Percentiles rank a stretch among this genome's conserved stretches.
phyloP scores from a whole-genome alignment of 345 rosid genomes.

The Crucihimalaya himalaica region DNA sequence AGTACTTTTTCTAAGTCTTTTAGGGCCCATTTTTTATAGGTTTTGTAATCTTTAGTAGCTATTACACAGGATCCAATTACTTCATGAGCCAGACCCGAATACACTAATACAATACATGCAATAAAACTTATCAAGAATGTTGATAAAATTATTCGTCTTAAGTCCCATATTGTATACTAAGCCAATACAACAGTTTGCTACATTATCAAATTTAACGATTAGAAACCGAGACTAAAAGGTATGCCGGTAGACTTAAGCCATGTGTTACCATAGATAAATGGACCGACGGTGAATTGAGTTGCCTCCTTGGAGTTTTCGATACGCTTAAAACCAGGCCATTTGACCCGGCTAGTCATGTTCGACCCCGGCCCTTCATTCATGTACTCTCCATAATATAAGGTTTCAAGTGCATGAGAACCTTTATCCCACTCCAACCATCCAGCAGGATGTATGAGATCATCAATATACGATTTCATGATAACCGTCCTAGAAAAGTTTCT shows the following conservation, averaged over 20 bases:
- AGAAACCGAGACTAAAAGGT: conserved; percentile 47
- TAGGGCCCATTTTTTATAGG: no score
- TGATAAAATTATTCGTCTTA: neutral
- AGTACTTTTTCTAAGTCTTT: no score
- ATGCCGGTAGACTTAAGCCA: conserved; percentile 67
- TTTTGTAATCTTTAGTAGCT: no score
- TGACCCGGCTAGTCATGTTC: conserved; percentile 59
- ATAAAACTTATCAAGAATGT: neutral
- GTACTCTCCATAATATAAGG: conserved; percentile 77
- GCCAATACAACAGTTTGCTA: neutral
- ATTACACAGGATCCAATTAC: no score
- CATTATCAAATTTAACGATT: neutral
- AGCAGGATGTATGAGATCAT: conserved; percentile 59
- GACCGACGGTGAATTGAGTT: conserved; percentile 55
- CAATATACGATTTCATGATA: conserved; percentile 53
- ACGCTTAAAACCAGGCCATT: conserved; percentile 70
- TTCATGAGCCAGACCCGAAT: no score
- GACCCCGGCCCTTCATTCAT: conserved; percentile 70
- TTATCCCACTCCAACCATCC: conserved; percentile 82
- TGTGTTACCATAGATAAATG: conserved; percentile 57
- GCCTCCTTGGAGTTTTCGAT: conserved; percentile 57
- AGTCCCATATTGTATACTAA: no score
- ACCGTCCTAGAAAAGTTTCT: conserved; percentile 73
- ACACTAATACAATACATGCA: no score
- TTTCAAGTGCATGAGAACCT: conserved; percentile 50